Base-by-base conservation (phyloP, 164 flowering plant species). In the Liquidambar formosana region DNA sequence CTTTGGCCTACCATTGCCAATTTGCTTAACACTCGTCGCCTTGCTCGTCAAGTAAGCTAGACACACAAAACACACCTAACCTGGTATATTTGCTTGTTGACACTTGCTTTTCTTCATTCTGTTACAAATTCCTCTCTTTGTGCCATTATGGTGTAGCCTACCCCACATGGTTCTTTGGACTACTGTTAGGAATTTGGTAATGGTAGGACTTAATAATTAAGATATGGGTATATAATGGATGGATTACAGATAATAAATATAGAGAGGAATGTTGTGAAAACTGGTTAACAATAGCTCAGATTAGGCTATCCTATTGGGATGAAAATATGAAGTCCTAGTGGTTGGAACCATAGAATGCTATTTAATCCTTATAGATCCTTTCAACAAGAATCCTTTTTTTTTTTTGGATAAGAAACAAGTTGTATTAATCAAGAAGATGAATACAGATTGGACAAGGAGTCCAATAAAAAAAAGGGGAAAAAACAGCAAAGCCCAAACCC, bases 11-110 rank as follows among this genome's bases (percentile, higher is more conserved):
- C 71, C 54, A 82, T 93, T 78, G 93, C 97, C 44, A 82, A 77
- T 63, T 83, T 91, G 61, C 89, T 95, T 48, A 84, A 85, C 68
- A 49, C 97, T 64, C 66, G 52, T 38, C 97, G 96, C 53, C 93
- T 93, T 76, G 97, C 97, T 68, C 94, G 94, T 57, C 99, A 91
- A 71, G 99, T 95, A 81, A 73, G 82, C 53, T 41, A 5, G 46
- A 19, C 6, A 10, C 9, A 23, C 53, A 10, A 52, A 49, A 45
- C 63, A 23, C 21, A 23, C 23, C 61, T 44, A 12, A 26, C 61
- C 11, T 28, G 23, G 6, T 12, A n/a, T 38, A 23, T 67, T 44
- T 25, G 15, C 21, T 44, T 67, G n/a, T 43, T 57, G 43, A 19
- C 28, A 9, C 22, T 64, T 64, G 19, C 9, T 47, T 48, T 64